Conservation (phyloP, 768 basidiomycete genomes). For the Austroboletus eburneus region DNA sequence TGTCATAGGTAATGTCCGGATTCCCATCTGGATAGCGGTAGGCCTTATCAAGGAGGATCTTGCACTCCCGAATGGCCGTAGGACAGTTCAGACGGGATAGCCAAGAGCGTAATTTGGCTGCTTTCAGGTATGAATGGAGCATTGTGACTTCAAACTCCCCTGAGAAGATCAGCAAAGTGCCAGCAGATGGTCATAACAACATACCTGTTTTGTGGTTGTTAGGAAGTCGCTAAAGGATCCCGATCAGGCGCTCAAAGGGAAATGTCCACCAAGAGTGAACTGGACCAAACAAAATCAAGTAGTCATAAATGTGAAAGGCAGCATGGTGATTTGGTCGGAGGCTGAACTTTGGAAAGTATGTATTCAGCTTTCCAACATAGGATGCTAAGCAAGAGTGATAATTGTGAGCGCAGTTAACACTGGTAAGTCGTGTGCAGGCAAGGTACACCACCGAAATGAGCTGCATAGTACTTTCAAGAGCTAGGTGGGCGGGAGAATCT, state of each 20-base stretch:
- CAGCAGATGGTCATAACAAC: constrained; percentile 28
- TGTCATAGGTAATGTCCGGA: no score
- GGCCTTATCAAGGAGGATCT: constrained; percentile 15
- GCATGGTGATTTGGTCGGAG: constrained; percentile 29
- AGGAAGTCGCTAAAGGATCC: constrained; percentile 16
- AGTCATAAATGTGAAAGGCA: constrained; percentile 30
- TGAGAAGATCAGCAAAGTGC: no score
- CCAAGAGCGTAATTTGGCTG: constrained; percentile 11
- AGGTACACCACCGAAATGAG: no score
- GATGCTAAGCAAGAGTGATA: no score
- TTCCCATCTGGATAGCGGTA: background rate
- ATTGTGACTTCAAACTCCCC: no score
- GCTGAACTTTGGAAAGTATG: constrained; percentile 11
- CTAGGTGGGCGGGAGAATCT: no score
- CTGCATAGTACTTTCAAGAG: no score
- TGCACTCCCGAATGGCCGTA: constrained; percentile 10
- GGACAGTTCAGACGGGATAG: constrained; percentile 17
- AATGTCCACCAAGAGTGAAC: constrained; percentile 31
- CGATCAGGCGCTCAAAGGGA: constrained; percentile 24
- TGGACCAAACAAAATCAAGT: constrained; percentile 35
- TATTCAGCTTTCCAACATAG: constrained; percentile 6
- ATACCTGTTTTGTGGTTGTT: constrained; percentile 29
- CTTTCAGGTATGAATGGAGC: no score
- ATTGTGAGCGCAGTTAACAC: no score
- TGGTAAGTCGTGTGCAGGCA: no score